Conservation (phyloP, 768 basidiomycete species). For the Mycena galopus region DNA sequence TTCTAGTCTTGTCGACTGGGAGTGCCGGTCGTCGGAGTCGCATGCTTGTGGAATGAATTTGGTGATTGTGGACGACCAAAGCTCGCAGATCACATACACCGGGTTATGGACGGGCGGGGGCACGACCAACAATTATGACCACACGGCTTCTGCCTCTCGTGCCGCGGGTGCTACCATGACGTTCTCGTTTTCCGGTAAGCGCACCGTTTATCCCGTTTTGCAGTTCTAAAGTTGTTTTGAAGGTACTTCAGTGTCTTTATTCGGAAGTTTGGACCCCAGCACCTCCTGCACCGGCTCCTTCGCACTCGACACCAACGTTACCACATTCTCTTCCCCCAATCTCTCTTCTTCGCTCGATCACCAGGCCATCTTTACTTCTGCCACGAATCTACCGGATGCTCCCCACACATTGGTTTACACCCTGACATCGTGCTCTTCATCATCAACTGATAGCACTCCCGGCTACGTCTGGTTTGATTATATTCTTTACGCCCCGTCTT, state of each 20-base stretch:
- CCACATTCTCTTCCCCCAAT: constrained; percentile 33
- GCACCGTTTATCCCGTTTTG: background rate
- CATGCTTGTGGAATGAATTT: constrained; percentile 33
- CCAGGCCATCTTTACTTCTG: constrained; percentile 36
- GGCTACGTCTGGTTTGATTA: constrained; percentile 41
- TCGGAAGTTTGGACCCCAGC: constrained; percentile 35
- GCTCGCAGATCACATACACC: constrained; percentile 33
- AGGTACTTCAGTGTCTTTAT: constrained; percentile 37
- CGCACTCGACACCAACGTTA: constrained; percentile 34
- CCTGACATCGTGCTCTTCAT: constrained; percentile 32
- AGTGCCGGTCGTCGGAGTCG: constrained; percentile 24
- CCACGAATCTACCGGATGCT: constrained; percentile 34
- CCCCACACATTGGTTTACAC: constrained; percentile 40
- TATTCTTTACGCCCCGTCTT: constrained; percentile 40
- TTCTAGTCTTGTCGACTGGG: constrained; percentile 6
- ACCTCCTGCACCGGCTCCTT: constrained; percentile 38
- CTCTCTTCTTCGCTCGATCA: constrained; percentile 28
- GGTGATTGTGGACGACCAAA: constrained; percentile 38
- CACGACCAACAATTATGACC: constrained; percentile 31
- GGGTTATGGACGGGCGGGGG: constrained; percentile 33
- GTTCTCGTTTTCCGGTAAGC: constrained; percentile 41
- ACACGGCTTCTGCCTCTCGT: constrained; percentile 37
- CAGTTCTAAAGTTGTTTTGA: background rate
- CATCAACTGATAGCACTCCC: constrained; percentile 6
- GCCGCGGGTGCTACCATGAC: constrained; percentile 35